Base-by-base conservation (phyloP, 2,329 filamentous ascomycete species). In the Botryotinia convoluta region DNA sequence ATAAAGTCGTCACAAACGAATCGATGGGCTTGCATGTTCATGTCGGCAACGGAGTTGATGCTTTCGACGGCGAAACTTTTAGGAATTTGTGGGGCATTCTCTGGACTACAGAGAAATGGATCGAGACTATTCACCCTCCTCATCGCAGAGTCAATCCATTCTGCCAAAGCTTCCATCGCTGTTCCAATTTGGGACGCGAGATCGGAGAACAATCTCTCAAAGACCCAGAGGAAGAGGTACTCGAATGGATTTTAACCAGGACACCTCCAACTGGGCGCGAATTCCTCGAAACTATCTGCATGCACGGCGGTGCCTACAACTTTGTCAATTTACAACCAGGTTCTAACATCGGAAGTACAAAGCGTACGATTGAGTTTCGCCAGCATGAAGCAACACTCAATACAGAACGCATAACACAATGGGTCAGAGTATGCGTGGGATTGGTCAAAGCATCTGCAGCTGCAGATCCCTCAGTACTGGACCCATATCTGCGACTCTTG, bases 1-100 rank as follows among this genome's bases (percentile, higher is more conserved):
- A 78, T 65, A 72, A 77, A 20, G 42, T 80, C 9, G 59, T 75
- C 16, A 62, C 72, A 51, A 80, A 81, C 61, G 44, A 73, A 1
- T 75, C 74, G 1, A 78, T 76, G 44, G 80, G 79, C 0, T 48
- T 81, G 0, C 80, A 82, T 69, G 77, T 82, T 26, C 80, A 83
- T 69, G 74, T 82, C n/a, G 81, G 81, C 4, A 78, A 80, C 48
- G 77, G 77, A 5, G 54, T 51, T 26, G n/a, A 74, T 9, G 76
- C 76, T 1, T 81, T 81, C 51, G 71, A 73, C 9, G 54, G 78
- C 16, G 37, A 70, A 12, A 77, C 77, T 2, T 48, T 82, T 16
- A 77, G 78, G 64, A 81, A 81, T 45, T 48, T 82, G 12, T 54
- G 80, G 32, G 76, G 76, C 1, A 70, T 78, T 12, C 64, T 77